A percentile compares a stretch with the other conserved stretches of the same genome.
Evolutionary conservation across 2,329 filamentous ascomycete genomes (phyloP).

Genomic region (Colletotrichum abscissum): DNA sequence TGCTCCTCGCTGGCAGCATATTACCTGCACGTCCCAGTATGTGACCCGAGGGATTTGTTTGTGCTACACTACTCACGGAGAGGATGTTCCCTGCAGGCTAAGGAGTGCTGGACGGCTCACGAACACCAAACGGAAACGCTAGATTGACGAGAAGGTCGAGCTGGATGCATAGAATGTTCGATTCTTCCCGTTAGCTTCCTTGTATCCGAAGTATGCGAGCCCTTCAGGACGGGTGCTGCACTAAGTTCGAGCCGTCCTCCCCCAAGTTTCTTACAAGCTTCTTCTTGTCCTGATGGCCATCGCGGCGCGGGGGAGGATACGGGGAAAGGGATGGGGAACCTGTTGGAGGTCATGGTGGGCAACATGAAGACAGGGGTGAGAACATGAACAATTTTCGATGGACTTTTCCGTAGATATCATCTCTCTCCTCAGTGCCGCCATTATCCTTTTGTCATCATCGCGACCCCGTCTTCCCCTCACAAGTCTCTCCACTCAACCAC

Average conservation of each 20-base stretch:
- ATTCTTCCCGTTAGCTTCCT: neutral
- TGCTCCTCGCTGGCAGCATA: neutral
- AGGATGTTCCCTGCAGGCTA: neutral
- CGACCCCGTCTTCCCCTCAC: neutral
- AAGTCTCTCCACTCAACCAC: neutral
- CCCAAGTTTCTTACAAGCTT: neutral
- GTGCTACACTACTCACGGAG: neutral
- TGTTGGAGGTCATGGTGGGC: neutral
- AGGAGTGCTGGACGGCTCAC: neutral
- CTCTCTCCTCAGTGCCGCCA: neutral
- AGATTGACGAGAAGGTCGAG: neutral
- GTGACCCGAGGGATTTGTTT: neutral
- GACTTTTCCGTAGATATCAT: neutral
- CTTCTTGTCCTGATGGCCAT: neutral
- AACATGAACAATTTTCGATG: neutral
- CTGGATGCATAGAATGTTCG: neutral
- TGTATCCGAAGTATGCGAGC: neutral
- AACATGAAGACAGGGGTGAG: neutral
- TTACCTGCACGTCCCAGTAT: neutral
- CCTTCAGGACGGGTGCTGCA: neutral
- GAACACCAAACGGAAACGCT: neutral
- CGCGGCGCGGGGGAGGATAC: neutral
- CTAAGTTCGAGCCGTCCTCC: neutral
- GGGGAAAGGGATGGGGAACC: neutral
- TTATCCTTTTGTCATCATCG: neutral